Conservation (phyloP, 2,329 filamentous ascomycete genomes). For the Ampelomyces quisqualis region DNA sequence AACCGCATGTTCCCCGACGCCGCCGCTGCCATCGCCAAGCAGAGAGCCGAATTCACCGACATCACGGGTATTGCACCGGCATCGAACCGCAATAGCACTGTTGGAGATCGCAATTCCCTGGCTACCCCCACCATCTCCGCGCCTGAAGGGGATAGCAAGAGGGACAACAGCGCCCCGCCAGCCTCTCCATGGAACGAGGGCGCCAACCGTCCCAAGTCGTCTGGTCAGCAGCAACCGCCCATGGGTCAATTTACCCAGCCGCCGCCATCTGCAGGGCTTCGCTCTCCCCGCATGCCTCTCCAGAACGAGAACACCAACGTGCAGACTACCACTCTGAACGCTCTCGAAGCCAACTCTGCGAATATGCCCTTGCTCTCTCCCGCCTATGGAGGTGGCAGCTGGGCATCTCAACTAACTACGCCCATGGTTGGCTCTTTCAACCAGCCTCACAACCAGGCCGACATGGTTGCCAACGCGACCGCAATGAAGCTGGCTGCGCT, state of each 20-base stretch:
- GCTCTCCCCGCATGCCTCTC: constrained; percentile 74
- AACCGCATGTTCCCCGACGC: constrained; percentile 99
- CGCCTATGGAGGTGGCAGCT: constrained; percentile 77
- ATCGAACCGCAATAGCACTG: constrained; percentile 88
- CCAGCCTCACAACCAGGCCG: constrained; percentile 69
- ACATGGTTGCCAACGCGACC: constrained; percentile 98
- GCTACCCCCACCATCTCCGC: constrained; percentile 72
- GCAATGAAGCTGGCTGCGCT: constrained; percentile 98
- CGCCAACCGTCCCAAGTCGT: constrained; percentile 70
- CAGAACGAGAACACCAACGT: constrained; percentile 67
- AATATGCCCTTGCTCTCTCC: constrained; percentile 87
- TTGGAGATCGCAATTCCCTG: constrained; percentile 74
- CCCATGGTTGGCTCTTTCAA: constrained; percentile 88
- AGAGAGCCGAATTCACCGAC: constrained; percentile 96
- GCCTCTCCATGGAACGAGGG: constrained; percentile 76
- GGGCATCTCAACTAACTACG: constrained; percentile 98
- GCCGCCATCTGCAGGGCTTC: constrained; percentile 70
- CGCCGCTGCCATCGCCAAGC: constrained; percentile 94
- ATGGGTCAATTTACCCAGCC: constrained; percentile 94
- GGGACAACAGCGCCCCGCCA: constrained; percentile 61
- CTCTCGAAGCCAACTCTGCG: constrained; percentile 65
- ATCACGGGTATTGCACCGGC: constrained; percentile 86
- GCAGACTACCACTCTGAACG: constrained; percentile 79
- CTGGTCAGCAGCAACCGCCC: constrained; percentile 65
- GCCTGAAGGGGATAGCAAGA: constrained; percentile 63